A percentile compares a stretch with the other conserved stretches of the same genome.
Conservation (phyloP, 1,284 basidiomycete species). For the Rhodotorula glutinis region DNA sequence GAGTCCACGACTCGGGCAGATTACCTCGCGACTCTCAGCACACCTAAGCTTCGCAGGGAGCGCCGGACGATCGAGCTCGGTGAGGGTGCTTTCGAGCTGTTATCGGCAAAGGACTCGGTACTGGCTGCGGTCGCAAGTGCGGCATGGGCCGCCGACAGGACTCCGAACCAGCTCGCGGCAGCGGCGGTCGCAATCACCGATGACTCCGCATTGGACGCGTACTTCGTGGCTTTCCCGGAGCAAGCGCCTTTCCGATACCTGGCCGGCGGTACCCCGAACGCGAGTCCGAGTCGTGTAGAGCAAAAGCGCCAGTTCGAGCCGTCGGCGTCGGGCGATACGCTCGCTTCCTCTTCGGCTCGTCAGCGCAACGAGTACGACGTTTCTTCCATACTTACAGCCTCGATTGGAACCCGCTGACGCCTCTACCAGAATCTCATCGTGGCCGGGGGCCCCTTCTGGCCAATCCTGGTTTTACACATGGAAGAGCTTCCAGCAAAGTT, state of each 20-base stretch:
- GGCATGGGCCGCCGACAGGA: neutral
- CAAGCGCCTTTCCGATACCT: slow-evolving; percentile 8
- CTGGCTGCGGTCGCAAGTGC: too few species aligned
- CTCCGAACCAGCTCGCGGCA: neutral
- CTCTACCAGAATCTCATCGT: slow-evolving; percentile 18
- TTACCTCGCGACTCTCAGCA: neutral
- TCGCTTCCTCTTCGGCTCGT: slow-evolving; percentile 2
- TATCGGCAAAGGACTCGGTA: too few species aligned
- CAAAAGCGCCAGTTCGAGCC: slow-evolving; percentile 16
- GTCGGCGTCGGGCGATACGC: neutral
- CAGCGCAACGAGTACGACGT: slow-evolving; percentile 32
- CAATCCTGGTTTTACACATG: slow-evolving; percentile 37
- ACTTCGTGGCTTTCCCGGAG: slow-evolving; percentile 35
- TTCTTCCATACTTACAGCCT: too few species aligned
- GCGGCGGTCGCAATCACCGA: slow-evolving; percentile 11
- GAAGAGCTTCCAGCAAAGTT: slow-evolving; percentile 24
- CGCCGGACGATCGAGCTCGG: neutral
- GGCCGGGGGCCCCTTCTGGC: slow-evolving; percentile 31
- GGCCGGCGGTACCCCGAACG: neutral
- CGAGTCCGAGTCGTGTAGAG: slow-evolving; percentile 1
- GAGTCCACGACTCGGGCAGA: slow-evolving; percentile 15
- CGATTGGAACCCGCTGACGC: too few species aligned
- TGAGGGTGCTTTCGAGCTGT: neutral
- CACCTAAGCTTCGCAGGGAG: neutral
- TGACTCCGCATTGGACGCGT: slow-evolving; percentile 29